Percentiles rank a stretch among this genome's conserved stretches.
phyloP scores from a whole-genome alignment of 2,329 filamentous ascomycete species.

The Calonectria pauciramosa region DNA sequence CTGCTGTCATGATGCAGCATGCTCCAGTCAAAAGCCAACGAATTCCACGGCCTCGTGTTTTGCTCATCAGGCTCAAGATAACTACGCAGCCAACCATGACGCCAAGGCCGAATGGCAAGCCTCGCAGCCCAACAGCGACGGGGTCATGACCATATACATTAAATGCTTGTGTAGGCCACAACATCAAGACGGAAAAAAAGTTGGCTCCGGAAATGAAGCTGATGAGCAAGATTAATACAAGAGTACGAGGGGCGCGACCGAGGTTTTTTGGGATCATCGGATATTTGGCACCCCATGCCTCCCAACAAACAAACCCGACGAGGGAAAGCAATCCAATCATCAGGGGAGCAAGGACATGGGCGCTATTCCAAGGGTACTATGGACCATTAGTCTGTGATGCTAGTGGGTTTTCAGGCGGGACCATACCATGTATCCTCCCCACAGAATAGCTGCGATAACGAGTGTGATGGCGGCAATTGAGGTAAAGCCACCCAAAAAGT shows the following conservation, averaged over 20 bases:
- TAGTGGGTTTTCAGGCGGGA: no score
- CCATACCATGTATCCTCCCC: background rate
- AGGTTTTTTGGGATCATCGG: constrained; percentile 1
- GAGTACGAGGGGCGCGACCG: background rate
- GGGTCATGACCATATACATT: background rate
- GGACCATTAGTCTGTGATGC: background rate
- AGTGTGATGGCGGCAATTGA: constrained; percentile 2
- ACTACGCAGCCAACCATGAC: constrained; percentile 3
- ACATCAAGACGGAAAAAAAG: background rate
- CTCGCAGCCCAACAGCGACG: background rate
- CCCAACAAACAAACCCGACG: background rate
- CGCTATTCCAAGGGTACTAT: background rate
- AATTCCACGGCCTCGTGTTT: background rate
- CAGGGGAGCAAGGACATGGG: background rate
- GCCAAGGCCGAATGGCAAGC: background rate
- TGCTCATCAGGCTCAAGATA: background rate
- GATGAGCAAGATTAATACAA: background rate
- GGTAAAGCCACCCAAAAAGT: background rate
- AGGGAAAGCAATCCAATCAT: background rate
- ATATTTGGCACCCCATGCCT: background rate
- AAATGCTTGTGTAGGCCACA: constrained; percentile 4
- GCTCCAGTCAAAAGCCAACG: background rate
- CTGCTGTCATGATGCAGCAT: background rate
- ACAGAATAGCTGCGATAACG: background rate
- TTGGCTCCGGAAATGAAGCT: background rate